Percentiles rank a stretch among this genome's conserved stretches.
Conservation (phyloP, 495 filamentous ascomycete species). For the Amphirosellinia nigrospora region DNA sequence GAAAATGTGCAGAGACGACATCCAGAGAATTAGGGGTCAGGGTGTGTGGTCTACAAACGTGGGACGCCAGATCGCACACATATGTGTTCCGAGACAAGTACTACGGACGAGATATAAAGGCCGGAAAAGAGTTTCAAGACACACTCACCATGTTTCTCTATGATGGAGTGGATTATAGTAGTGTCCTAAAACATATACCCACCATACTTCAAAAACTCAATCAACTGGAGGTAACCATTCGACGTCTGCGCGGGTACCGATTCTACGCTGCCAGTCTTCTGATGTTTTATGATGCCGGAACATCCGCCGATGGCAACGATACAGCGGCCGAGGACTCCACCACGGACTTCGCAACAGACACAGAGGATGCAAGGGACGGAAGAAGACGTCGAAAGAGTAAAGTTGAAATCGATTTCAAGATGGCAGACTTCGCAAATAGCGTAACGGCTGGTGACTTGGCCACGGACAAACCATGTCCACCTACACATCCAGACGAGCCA, state of each 20-base stretch:
- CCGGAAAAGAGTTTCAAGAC: constrained; percentile 87
- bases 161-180: constrained; percentile 80
- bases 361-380: constrained; percentile 46
- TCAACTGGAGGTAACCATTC: constrained; percentile 81
- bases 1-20: constrained; percentile 91
- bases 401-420: constrained; percentile 83
- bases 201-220: constrained; percentile 82
- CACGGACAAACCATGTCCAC: constrained; percentile 75
- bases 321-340: constrained; percentile 55
- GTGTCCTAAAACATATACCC: constrained; percentile 84
- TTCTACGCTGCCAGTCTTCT: constrained; percentile 95
- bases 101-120: constrained; percentile 87
- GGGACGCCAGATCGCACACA: constrained; percentile 81
- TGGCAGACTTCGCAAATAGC: constrained; percentile 98
- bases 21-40: constrained; percentile 90
- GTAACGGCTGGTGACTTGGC: constrained; percentile 81
- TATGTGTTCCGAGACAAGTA: constrained; percentile 97
- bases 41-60: constrained; percentile 94
- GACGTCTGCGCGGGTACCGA: constrained; percentile 79
- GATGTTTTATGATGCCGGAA: constrained; percentile 89
- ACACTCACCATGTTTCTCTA: constrained; percentile 89
- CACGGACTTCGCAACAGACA: constrained; percentile 57
- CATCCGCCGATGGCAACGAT: constrained; percentile 54
- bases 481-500: constrained; percentile 76
- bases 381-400: constrained; percentile 44